Percentiles rank a stretch among this genome's conserved stretches.
Conservation (phyloP, 139 green algal genomes). For the Choricystis sp. region DNA sequence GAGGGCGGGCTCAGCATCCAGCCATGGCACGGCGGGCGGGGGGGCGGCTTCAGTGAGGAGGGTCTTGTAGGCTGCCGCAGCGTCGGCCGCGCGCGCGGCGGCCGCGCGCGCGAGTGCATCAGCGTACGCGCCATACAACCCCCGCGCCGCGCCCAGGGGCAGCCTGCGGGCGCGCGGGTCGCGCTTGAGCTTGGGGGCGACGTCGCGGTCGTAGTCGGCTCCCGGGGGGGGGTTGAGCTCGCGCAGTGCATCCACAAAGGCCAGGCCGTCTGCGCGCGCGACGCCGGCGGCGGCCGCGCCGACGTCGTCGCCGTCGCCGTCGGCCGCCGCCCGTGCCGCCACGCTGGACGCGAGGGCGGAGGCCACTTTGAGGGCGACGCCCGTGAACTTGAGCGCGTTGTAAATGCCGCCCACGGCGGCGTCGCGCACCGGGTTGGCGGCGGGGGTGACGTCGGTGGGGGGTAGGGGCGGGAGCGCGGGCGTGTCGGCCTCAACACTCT, state of each 20-base stretch:
- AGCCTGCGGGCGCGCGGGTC: constrained; percentile 11
- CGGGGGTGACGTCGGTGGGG: too few species aligned
- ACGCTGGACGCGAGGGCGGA: constrained; percentile 11
- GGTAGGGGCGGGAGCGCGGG: background rate
- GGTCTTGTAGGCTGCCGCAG: background rate
- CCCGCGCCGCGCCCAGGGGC: background rate
- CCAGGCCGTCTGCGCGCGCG: constrained; percentile 1
- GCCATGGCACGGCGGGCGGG: background rate
- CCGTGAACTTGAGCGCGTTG: constrained; percentile 2
- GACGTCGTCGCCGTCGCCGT: background rate
- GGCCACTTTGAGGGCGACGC: constrained; percentile 15
- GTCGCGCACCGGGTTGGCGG: background rate
- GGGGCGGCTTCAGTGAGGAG: background rate
- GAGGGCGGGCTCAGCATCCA: constrained; percentile 6
- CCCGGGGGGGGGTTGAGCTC: constrained; percentile 1
- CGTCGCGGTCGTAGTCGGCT: constrained; percentile 7
- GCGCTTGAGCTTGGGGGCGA: background rate
- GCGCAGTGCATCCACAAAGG: constrained; percentile 25
- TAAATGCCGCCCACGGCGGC: background rate
- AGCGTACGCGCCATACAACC: background rate
- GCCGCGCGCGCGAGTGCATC: too few species aligned
- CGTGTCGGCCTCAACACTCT: background rate
- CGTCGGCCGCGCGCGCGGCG: background rate
- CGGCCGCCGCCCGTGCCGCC: constrained; percentile 7
- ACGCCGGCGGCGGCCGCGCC: background rate